Percentiles rank a stretch among this genome's conserved stretches.
Conservation (phyloP, 805 yeast species). For the Brettanomyces naardenensis region DNA sequence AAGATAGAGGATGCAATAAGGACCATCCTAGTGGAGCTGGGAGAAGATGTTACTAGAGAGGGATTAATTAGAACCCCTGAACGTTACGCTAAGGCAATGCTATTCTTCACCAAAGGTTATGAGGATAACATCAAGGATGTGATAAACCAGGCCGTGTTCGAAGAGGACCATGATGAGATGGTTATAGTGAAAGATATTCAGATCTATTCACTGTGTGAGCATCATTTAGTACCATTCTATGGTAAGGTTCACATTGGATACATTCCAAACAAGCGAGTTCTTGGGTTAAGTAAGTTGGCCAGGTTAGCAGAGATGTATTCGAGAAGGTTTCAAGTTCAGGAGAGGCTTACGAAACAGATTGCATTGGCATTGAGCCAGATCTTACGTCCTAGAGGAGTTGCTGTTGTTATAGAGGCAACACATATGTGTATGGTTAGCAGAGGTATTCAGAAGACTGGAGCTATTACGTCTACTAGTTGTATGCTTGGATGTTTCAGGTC, state of each 20-base stretch:
- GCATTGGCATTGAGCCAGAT: slow-evolving; percentile 93
- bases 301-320: slow-evolving; percentile 95
- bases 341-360: slow-evolving; percentile 90
- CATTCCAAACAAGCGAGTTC: slow-evolving; percentile 87
- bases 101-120: slow-evolving; percentile 92
- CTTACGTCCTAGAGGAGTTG: slow-evolving; percentile 91
- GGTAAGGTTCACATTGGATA: slow-evolving; percentile 98
- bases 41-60: slow-evolving; percentile 85
- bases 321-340: slow-evolving; percentile 96
- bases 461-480: slow-evolving; percentile 89
- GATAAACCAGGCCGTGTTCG: slow-evolving; percentile 90
- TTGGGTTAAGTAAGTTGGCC: slow-evolving; percentile 90
- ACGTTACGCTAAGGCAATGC: slow-evolving; percentile 93
- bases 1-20: slow-evolving; percentile 83
- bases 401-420: slow-evolving; percentile 94
- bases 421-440: slow-evolving; percentile 99
- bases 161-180: slow-evolving; percentile 98
- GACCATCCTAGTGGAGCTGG: slow-evolving; percentile 70
- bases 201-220: slow-evolving; percentile 89
- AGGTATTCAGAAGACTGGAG: slow-evolving; percentile 94
- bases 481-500: slow-evolving; percentile 95
- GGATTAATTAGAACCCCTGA: slow-evolving; percentile 93
- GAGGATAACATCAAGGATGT: slow-evolving; percentile 90
- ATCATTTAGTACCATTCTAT: slow-evolving; percentile 93
- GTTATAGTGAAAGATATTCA: slow-evolving; percentile 95